Evolutionary conservation across 1,139 yeast species (phyloP).

Genomic region (Sugiyamaella japonica): DNA sequence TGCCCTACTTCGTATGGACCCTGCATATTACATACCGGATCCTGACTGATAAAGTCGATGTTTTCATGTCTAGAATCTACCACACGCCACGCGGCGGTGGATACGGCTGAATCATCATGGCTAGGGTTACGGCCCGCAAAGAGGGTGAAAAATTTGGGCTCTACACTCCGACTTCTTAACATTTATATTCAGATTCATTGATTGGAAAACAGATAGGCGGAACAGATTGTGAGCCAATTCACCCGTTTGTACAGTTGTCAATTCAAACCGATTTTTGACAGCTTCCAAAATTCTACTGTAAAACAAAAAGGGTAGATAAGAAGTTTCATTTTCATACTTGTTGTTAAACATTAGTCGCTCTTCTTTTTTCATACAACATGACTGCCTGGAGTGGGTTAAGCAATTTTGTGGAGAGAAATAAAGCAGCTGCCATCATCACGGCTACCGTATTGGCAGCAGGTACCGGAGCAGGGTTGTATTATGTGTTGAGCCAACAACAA

Average conservation of each 20-base stretch:
- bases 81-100: neutral
- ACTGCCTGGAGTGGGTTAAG: conserved; percentile 20
- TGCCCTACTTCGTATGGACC: too few species aligned
- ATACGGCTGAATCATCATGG: neutral
- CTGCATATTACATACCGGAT: too few species aligned
- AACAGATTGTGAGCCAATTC: too few species aligned
- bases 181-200: too few species aligned
- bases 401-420: conserved; percentile 32
- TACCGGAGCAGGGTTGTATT: conserved; percentile 38
- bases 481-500: conserved; percentile 24
- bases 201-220: too few species aligned
- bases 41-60: too few species aligned
- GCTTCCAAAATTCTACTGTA: neutral
- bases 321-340: neutral
- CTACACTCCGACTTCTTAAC: neutral
- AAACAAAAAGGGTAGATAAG: neutral
- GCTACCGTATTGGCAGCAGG: conserved; percentile 39
- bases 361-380: conserved; percentile 2
- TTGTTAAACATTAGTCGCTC: neutral
- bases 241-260: too few species aligned
- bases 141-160: conserved; percentile 6
- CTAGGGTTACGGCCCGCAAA: neutral
- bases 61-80: too few species aligned
- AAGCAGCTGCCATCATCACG: conserved; percentile 37
- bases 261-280: too few species aligned